Evolutionary conservation across 768 basidiomycete genomes (phyloP), one percentile per base, ranked within the genome.

Genomic region (Lepiota brunneoincarnata): DNA sequence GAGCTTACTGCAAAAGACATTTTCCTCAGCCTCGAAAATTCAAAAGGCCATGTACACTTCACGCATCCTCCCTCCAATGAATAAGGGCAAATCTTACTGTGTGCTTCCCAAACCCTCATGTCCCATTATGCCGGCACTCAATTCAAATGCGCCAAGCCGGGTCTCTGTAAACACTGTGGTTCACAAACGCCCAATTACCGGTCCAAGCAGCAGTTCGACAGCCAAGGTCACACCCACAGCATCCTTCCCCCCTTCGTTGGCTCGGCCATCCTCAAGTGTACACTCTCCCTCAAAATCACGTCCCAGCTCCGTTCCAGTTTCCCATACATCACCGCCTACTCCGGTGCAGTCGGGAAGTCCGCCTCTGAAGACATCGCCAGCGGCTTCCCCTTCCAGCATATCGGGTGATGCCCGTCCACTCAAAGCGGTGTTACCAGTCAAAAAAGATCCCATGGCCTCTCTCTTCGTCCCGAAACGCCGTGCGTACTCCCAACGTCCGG

Each of bases 401-500:
- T 21, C 57, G 39, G 44, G 63, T 14, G 65, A 72, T 43, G 37
- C 67, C 38, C 68, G 69, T 26, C 67, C 70, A 20, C 60, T 69
- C 49, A 78, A 75, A 61, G 52, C 71, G 31, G 67, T 72, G 10
- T 58, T 70, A 55, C 56, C 71, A 41, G 62, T 68, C 56, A 87
- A 82, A 74, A 88, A 77, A 68, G 81, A 88, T 64, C 84, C 83
- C 20, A 82, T 82, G 80, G 70, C 73, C 47, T 69, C 71, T 61
- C 64, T 80, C 52, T 91, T 91, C 68, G 84, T 91, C 67, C 89
- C 89, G 49, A 91, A 89, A 68, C 86, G 84, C 58, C 84, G 86
- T 55, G 75, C 82, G 20, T 70, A 82, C 61, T 81, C 81, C 20
- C 83, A 84, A 59, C 75, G 73, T 3, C 75, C 79, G 40, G 67